These are phyloP conservation scores for Neocallimastix lanati DNA, from an alignment of 192 early-diverging fungal genomes.

Conservation along the genomic window DNA sequence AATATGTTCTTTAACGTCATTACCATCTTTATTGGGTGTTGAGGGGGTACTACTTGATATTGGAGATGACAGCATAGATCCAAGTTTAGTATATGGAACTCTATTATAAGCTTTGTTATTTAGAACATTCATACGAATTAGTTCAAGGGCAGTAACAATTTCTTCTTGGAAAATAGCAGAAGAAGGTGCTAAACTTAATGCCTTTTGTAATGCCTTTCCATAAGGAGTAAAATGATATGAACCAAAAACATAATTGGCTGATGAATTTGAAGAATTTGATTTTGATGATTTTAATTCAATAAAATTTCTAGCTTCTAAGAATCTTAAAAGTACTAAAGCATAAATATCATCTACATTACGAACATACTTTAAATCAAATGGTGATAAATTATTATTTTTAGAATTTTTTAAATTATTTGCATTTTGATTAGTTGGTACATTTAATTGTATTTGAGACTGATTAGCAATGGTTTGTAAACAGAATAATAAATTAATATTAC, in stretches of 20 bases:
- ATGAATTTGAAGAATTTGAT: no score
- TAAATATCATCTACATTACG: neutral
- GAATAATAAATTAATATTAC: neutral
- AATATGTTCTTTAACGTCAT: conserved; percentile 4
- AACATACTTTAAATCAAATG: neutral
- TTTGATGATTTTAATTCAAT: neutral
- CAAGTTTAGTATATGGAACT: neutral
- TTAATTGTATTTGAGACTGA: neutral
- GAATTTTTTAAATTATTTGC: neutral
- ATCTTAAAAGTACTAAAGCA: neutral
- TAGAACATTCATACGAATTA: neutral
- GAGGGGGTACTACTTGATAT: neutral
- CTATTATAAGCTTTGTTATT: neutral
- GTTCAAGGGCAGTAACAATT: neutral
- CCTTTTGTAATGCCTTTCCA: neutral
- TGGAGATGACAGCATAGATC: neutral
- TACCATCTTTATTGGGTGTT: neutral
- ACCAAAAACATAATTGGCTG: neutral
- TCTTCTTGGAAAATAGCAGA: neutral
- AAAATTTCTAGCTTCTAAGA: neutral
- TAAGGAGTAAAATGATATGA: neutral
- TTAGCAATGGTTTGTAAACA: neutral
- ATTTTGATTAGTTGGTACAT: neutral
- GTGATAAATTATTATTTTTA: neutral
- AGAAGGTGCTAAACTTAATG: neutral